Conservation (phyloP, 2,329 filamentous ascomycete genomes). For the Sclerotinia borealis region DNA sequence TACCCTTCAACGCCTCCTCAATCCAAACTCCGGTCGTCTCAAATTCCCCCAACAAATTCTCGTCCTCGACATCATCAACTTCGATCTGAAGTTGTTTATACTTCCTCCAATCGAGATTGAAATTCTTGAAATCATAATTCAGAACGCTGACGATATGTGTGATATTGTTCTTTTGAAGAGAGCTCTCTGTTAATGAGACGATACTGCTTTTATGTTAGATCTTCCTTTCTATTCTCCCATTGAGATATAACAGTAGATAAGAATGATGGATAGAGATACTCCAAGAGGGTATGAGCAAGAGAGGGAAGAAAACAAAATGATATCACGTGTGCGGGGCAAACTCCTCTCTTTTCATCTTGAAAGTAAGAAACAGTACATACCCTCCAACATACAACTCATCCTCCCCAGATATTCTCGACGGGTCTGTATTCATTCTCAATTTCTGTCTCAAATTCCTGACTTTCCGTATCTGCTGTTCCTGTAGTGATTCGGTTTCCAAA, state of each 20-base stretch:
- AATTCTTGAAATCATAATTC: constrained; percentile 51
- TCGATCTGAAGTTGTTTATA: constrained; percentile 74
- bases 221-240: not conserved
- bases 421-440: constrained; percentile 38
- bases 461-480: not conserved
- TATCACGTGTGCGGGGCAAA: constrained; percentile 10
- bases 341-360: too few relatives aligned
- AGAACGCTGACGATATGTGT: constrained; percentile 88
- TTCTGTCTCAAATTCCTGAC: constrained; percentile 1
- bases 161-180: constrained; percentile 67
- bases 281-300: not conserved
- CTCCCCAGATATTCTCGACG: constrained; percentile 63
- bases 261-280: constrained; percentile 7
- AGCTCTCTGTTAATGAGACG: constrained; percentile 64
- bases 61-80: constrained; percentile 85
- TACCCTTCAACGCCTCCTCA: constrained; percentile 60
- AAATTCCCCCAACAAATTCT: constrained; percentile 78
- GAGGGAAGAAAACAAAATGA: constrained; percentile 35
- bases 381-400: constrained; percentile 73
- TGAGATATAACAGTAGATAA: not conserved
- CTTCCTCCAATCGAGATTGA: constrained; percentile 44
- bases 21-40: constrained; percentile 78
- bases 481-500: not conserved
- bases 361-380: constrained; percentile 42
- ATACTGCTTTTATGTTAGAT: constrained; percentile 48